Evolutionary conservation across 2,329 filamentous ascomycete species (phyloP).

Genomic region (Fusarium buxicola): DNA sequence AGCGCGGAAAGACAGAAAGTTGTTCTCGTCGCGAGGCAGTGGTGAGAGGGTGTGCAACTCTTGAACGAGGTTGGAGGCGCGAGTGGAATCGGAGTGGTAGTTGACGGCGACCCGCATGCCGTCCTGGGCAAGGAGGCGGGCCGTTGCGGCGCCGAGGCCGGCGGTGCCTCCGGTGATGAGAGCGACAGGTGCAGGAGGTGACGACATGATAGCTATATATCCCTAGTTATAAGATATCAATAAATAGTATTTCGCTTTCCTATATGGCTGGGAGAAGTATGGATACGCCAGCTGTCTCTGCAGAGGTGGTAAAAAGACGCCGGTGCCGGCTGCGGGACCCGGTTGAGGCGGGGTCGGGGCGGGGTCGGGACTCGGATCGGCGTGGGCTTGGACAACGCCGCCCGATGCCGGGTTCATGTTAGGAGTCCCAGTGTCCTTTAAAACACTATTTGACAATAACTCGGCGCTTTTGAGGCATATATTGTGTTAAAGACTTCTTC

Average conservation of each 20-base stretch:
- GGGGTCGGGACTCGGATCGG: too few relatives aligned
- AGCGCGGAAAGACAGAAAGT: slow-evolving; percentile 69
- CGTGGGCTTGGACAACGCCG: too few relatives aligned
- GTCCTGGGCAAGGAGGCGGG: slow-evolving; percentile 73
- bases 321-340: too few relatives aligned
- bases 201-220: not conserved
- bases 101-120: slow-evolving; percentile 80
- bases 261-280: not conserved
- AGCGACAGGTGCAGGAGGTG: slow-evolving; percentile 44
- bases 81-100: slow-evolving; percentile 71
- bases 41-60: slow-evolving; percentile 64
- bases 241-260: not conserved
- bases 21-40: slow-evolving; percentile 34
- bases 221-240: not conserved
- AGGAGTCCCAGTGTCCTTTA: too few relatives aligned
- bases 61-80: slow-evolving; percentile 68
- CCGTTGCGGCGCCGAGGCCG: slow-evolving; percentile 77
- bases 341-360: too few relatives aligned
- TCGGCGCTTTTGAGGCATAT: too few relatives aligned
- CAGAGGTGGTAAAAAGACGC: too few relatives aligned
- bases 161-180: slow-evolving; percentile 67
- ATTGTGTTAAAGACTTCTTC: too few relatives aligned
- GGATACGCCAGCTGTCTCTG: too few relatives aligned
- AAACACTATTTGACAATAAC: too few relatives aligned
- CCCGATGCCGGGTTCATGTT: too few relatives aligned